These are phyloP conservation scores for Podospora pseudopauciseta DNA, from an alignment of 495 filamentous ascomycete genomes.

Conservation along the genomic window DNA sequence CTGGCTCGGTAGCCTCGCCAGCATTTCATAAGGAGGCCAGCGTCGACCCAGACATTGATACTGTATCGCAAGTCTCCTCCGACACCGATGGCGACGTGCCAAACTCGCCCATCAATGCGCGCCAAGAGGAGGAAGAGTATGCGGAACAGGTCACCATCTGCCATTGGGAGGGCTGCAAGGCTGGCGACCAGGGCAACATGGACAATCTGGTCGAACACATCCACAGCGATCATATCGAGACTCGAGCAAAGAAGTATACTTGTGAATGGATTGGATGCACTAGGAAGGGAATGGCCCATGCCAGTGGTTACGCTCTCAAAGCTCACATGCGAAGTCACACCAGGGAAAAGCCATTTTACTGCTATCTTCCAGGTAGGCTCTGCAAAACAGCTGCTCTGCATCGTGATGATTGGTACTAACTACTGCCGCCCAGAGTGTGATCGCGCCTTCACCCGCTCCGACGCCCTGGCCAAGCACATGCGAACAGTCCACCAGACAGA, in stretches of 20 bases:
- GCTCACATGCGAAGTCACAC: constrained; percentile 98
- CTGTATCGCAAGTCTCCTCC: constrained; percentile 65
- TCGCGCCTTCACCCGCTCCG: constrained; percentile 92
- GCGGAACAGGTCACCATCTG: constrained; percentile 88
- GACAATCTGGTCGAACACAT: constrained; percentile 90
- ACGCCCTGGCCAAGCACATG: constrained; percentile 97
- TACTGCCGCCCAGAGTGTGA: constrained; percentile 71
- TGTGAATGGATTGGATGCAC: constrained; percentile 93
- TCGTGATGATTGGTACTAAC: constrained; percentile 3
- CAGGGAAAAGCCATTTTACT: constrained; percentile 97
- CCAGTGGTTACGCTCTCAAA: constrained; percentile 89
- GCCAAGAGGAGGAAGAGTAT: constrained; percentile 73
- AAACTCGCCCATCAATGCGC: constrained; percentile 58
- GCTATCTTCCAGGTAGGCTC: constrained; percentile 76
- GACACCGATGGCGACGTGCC: constrained; percentile 87
- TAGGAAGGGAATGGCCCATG: constrained; percentile 83
- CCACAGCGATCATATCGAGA: constrained; percentile 87
- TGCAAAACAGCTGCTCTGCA: neutral
- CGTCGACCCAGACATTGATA: constrained; percentile 38
- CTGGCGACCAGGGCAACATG: constrained; percentile 84
- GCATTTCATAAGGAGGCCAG: constrained; percentile 43
- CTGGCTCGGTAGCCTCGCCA: constrained; percentile 44
- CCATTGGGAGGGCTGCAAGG: constrained; percentile 81
- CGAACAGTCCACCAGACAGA: constrained; percentile 98
- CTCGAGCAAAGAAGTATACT: constrained; percentile 66